A percentile compares a stretch with the other conserved stretches of the same genome.
These are phyloP conservation scores for Pseudognaphalium luteoalbum DNA, from an alignment of 129 eudicot species.

Conservation along the genomic window DNA sequence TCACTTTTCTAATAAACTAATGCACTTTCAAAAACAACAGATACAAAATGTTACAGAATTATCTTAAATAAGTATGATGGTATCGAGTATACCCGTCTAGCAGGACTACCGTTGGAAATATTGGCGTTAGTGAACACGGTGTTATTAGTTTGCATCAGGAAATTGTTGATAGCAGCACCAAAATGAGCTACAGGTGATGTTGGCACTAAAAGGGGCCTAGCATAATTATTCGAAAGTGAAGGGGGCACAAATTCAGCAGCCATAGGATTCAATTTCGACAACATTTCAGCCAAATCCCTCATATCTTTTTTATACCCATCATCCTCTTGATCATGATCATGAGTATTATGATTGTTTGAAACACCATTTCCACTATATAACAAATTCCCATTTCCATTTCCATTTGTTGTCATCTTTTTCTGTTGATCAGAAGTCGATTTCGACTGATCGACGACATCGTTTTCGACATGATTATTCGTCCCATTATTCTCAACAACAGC, in stretches of 20 bases:
- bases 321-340: slow-evolving; percentile 32
- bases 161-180: slow-evolving; percentile 47
- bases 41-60: neutral
- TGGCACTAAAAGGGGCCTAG: slow-evolving; percentile 31
- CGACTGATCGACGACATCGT: slow-evolving; percentile 42
- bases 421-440: slow-evolving; percentile 40
- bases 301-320: slow-evolving; percentile 60
- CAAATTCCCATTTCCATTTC: slow-evolving; percentile 19
- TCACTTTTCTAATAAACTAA: neutral
- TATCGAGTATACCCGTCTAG: slow-evolving; percentile 44
- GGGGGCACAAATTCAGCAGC: slow-evolving; percentile 87
- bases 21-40: neutral
- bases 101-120: slow-evolving; percentile 30
- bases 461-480: slow-evolving; percentile 31
- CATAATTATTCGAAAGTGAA: slow-evolving; percentile 31
- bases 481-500: slow-evolving; percentile 70
- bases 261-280: slow-evolving; percentile 77
- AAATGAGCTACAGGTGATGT: slow-evolving; percentile 41
- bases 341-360: slow-evolving; percentile 19
- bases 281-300: slow-evolving; percentile 78
- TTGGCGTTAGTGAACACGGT: slow-evolving; percentile 31
- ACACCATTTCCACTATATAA: slow-evolving; percentile 11
- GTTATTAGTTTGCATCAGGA: slow-evolving; percentile 45
- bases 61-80: neutral
- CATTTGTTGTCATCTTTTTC: slow-evolving; percentile 3